These are phyloP conservation scores for Helotiales sp. DNA, from an alignment of 2,329 filamentous ascomycete genomes.

Conservation along the genomic window DNA sequence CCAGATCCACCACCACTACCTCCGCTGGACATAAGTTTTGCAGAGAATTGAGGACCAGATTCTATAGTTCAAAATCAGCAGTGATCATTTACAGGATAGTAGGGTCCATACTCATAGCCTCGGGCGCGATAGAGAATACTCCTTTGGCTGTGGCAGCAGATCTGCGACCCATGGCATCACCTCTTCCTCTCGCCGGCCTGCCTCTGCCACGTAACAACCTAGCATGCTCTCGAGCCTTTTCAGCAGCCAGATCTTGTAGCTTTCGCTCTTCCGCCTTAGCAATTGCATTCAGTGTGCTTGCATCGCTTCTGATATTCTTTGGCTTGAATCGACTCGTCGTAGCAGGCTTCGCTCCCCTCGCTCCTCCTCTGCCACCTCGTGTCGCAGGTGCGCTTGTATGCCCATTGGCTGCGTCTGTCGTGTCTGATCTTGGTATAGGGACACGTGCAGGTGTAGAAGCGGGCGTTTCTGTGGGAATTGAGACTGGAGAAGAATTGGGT, in stretches of 20 bases:
- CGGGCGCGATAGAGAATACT: neutral
- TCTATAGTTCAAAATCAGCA: neutral
- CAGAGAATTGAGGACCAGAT: neutral
- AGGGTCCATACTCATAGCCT: neutral
- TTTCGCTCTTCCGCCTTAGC: constrained; percentile 21
- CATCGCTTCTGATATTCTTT: constrained; percentile 31
- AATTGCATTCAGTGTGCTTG: constrained; percentile 27
- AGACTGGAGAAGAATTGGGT: constrained; percentile 32
- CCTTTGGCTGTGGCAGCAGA: constrained; percentile 1
- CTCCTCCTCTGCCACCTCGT: constrained; percentile 20
- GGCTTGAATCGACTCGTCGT: constrained; percentile 35
- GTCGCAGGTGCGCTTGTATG: constrained; percentile 8
- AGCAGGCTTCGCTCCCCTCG: constrained; percentile 10
- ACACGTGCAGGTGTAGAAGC: constrained; percentile 31
- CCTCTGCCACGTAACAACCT: constrained; percentile 23
- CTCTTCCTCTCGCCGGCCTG: constrained; percentile 29
- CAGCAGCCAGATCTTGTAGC: constrained; percentile 12
- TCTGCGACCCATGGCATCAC: constrained; percentile 35
- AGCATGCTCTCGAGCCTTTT: constrained; percentile 18
- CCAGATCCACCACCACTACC: constrained; percentile 13
- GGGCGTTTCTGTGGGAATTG: constrained; percentile 32
- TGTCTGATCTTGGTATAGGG: constrained; percentile 3
- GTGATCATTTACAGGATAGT: neutral
- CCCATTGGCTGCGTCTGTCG: neutral
- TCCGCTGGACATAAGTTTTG: neutral